These are phyloP conservation scores for Geotrichum citri-aurantii DNA, from an alignment of 1,139 yeast species.

Conservation along the genomic window DNA sequence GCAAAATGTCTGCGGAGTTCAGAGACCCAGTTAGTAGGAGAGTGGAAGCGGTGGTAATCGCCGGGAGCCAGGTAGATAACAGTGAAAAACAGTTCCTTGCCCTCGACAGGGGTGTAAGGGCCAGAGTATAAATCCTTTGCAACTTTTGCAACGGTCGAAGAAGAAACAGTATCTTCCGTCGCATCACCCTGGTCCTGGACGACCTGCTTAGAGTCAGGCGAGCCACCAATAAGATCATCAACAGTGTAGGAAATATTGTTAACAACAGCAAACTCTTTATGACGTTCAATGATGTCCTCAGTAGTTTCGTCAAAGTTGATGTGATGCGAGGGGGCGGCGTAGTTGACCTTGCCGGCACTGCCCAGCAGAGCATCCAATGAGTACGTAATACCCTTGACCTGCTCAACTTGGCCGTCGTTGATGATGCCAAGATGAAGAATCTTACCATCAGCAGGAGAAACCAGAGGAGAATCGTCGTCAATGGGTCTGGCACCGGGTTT, in stretches of 20 bases:
- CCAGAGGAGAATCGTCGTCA: conserved; percentile 52
- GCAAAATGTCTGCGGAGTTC: conserved; percentile 91
- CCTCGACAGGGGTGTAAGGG: conserved; percentile 28
- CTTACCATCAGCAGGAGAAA: conserved; percentile 92
- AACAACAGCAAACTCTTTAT: conserved; percentile 70
- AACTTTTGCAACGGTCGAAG: conserved; percentile 23
- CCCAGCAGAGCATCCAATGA: conserved; percentile 88
- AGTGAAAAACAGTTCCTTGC: conserved; percentile 71
- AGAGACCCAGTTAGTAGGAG: conserved; percentile 95
- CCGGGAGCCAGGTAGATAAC: conserved; percentile 98
- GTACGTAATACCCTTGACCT: conserved; percentile 94
- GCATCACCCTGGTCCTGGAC: conserved; percentile 35
- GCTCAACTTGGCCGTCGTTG: conserved; percentile 80
- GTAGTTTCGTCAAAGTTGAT: conserved; percentile 40
- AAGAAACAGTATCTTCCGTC: conserved; percentile 23
- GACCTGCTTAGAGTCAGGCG: conserved; percentile 21
- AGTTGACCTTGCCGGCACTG: conserved; percentile 33
- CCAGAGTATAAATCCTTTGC: conserved; percentile 28
- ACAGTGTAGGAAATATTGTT: conserved; percentile 71
- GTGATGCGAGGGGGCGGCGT: conserved; percentile 58
- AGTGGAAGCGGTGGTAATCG: conserved; percentile 94
- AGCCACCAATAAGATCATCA: conserved; percentile 60
- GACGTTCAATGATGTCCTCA: conserved; percentile 43
- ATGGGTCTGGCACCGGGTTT: conserved; percentile 78
- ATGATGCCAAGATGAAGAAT: conserved; percentile 81